Evolutionary conservation across 495 filamentous ascomycete species (phyloP).

Genomic region (Aspergillus sclerotiicarbonarius): DNA sequence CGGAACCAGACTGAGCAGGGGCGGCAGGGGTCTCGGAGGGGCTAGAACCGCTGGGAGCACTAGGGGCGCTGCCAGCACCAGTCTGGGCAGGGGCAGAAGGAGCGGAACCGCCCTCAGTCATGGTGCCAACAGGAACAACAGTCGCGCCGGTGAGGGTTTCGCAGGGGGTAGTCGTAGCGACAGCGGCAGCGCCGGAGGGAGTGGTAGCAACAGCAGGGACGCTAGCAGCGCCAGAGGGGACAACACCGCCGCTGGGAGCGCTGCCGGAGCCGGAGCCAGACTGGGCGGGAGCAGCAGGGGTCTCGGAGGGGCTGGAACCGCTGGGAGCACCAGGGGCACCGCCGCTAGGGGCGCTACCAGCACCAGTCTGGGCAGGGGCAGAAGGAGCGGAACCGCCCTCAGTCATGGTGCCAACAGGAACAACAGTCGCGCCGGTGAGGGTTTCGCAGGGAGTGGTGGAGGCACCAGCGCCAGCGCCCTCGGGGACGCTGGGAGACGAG

Average conservation of each 20-base stretch:
- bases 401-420: conserved; percentile 13
- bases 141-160: conserved; percentile 21
- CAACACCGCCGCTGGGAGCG: conserved; percentile 6
- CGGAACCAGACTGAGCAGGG: conserved; percentile 9
- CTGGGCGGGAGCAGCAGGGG: conserved; percentile 8
- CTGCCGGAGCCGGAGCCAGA: conserved; percentile 7
- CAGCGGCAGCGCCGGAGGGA: conserved; percentile 1
- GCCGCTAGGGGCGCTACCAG: conserved; percentile 1
- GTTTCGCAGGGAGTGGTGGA: conserved; percentile 25
- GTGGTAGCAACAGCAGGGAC: conserved; percentile 12
- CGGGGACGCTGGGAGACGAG: neutral
- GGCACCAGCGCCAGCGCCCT: neutral
- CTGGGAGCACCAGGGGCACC: conserved; percentile 3
- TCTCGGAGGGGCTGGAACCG: neutral
- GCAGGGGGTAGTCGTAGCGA: conserved; percentile 18
- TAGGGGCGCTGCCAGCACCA: neutral
- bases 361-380: conserved; percentile 4
- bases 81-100: neutral
- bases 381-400: conserved; percentile 1
- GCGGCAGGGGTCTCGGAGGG: conserved; percentile 4
- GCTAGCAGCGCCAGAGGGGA: conserved; percentile 17
- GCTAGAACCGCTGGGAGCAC: no score
- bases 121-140: conserved; percentile 14
- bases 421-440: conserved; percentile 14
- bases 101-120: conserved; percentile 2